Conservation (phyloP, 495 filamentous ascomycete genomes). For the Hyaloscypha bicolor region DNA sequence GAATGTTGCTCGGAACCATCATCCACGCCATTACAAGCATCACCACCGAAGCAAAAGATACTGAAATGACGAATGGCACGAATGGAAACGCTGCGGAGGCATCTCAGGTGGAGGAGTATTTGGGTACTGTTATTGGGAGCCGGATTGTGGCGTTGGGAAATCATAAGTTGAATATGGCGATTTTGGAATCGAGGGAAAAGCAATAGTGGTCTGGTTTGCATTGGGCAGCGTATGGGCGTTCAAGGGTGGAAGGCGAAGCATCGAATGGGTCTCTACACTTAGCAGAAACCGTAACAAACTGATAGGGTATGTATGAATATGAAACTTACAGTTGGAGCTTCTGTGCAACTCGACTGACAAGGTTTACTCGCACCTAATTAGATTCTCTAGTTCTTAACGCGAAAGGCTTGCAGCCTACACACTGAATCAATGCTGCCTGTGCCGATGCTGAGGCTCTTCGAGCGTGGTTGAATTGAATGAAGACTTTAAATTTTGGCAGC, state of each 20-base stretch:
- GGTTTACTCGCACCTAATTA: too few species aligned
- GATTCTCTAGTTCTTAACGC: too few species aligned
- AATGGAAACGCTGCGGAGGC: conserved; percentile 44
- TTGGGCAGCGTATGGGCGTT: not conserved
- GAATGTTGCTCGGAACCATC: conserved; percentile 59
- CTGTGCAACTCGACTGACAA: too few species aligned
- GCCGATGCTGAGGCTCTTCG: too few species aligned
- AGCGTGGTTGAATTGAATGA: too few species aligned
- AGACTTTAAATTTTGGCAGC: too few species aligned
- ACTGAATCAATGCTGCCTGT: too few species aligned
- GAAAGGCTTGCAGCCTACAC: too few species aligned
- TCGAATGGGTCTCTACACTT: not conserved
- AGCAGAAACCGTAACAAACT: not conserved
- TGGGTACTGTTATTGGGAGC: conserved; percentile 63
- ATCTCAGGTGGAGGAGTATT: conserved; percentile 52
- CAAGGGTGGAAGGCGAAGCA: not conserved
- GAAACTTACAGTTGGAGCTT: not conserved
- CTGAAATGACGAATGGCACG: conserved; percentile 47
- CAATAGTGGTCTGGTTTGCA: not conserved
- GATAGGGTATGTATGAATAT: not conserved
- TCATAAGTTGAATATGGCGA: conserved; percentile 49
- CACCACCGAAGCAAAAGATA: conserved; percentile 35
- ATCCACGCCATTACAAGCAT: conserved; percentile 53
- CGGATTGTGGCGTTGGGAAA: conserved; percentile 55
- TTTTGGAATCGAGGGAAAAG: conserved; percentile 47